Evolutionary conservation across 1,284 basidiomycete species (phyloP).

Genomic region (Tilletia indica): DNA sequence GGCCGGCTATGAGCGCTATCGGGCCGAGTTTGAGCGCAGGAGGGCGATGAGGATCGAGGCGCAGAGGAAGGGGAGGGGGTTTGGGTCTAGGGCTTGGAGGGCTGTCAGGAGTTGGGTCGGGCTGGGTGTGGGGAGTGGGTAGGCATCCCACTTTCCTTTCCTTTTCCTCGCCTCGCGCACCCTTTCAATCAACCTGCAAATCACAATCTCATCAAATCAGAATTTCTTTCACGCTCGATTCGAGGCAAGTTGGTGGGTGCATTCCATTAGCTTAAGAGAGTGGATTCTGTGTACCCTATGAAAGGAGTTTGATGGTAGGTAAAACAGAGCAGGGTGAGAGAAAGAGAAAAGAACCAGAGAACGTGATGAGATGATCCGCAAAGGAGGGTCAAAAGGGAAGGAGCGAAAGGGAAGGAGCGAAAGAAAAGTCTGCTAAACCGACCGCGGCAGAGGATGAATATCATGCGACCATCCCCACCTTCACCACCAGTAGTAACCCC

Average conservation of each 20-base stretch:
- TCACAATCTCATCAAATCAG: too few relatives aligned
- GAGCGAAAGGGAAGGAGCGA: not conserved
- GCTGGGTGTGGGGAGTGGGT: too few relatives aligned
- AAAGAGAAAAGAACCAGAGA: not conserved
- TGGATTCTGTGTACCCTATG: too few relatives aligned
- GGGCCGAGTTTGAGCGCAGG: constrained; percentile 81
- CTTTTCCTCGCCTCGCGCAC: too few relatives aligned
- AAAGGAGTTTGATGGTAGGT: too few relatives aligned
- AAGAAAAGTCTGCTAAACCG: not conserved
- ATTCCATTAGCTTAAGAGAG: too few relatives aligned
- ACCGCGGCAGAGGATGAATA: constrained; percentile 1
- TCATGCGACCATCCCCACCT: not conserved
- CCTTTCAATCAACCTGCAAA: too few relatives aligned
- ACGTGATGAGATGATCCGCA: not conserved
- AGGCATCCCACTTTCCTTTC: too few relatives aligned
- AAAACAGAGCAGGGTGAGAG: not conserved
- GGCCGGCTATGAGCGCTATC: constrained; percentile 88
- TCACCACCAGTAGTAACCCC: not conserved
- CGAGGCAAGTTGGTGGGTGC: too few relatives aligned
- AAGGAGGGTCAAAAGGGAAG: not conserved
- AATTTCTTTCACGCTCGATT: too few relatives aligned
- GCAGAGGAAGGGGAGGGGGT: constrained; percentile 12
- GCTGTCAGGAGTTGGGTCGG: too few relatives aligned
- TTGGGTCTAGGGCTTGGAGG: not conserved
- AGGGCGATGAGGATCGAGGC: constrained; percentile 65